These are phyloP conservation scores for Colletotrichum sp. DNA, from an alignment of 2,329 filamentous ascomycete species.

Conservation along the genomic window DNA sequence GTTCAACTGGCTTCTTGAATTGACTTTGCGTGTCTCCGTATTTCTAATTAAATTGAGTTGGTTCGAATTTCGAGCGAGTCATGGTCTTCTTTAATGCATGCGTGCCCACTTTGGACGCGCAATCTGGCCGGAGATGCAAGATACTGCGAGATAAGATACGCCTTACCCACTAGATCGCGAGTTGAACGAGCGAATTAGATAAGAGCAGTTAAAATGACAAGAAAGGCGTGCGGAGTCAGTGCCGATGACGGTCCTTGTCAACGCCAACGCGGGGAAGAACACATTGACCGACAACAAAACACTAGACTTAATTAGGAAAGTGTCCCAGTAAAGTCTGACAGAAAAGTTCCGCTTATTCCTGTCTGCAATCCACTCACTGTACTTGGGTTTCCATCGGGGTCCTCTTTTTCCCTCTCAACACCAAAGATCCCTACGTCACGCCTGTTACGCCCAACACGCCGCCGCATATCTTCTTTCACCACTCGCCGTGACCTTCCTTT, in stretches of 20 bases:
- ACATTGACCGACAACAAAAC: background rate
- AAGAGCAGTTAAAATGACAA: background rate
- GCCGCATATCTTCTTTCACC: background rate
- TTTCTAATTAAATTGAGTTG: background rate
- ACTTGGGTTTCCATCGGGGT: background rate
- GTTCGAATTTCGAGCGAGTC: background rate
- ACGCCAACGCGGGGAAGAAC: background rate
- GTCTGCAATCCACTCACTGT: background rate
- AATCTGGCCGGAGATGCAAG: background rate
- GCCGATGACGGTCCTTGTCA: background rate
- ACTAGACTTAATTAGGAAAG: background rate
- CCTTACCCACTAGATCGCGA: background rate
- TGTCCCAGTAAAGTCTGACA: background rate
- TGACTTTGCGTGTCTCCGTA: background rate
- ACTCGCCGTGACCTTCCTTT: background rate
- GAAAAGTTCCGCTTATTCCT: constrained; percentile 3
- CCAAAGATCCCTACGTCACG: background rate
- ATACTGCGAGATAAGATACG: background rate
- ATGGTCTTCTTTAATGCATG: background rate
- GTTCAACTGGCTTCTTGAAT: background rate
- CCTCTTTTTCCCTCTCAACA: constrained; percentile 6
- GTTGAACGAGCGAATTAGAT: background rate
- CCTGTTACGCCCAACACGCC: constrained; percentile 13
- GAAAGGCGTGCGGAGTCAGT: background rate
- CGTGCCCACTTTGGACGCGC: background rate